Percentiles rank a stretch among this genome's conserved stretches.
These are phyloP conservation scores for Asparagopsis taxiformis DNA, from an alignment of 31 red algal species.

Conservation along the genomic window DNA sequence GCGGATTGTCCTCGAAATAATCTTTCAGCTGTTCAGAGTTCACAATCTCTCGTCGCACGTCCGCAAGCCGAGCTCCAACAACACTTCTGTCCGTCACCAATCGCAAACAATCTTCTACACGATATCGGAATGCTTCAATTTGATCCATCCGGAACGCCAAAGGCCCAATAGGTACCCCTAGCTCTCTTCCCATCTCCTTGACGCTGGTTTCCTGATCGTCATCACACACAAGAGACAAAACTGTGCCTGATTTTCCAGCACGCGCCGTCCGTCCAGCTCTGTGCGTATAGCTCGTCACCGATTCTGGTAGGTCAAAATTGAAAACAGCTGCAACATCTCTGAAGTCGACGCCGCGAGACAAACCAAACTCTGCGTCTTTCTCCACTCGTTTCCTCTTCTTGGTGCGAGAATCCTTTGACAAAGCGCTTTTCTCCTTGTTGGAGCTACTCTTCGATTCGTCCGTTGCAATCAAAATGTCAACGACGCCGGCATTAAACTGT, in stretches of 20 bases:
- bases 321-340: constrained; percentile 72
- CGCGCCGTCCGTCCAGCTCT: constrained; percentile 86
- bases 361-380: constrained; percentile 71
- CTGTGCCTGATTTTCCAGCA: constrained; percentile 67
- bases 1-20: constrained; percentile 83
- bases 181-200: constrained; percentile 23
- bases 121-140: constrained; percentile 96
- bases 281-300: constrained; percentile 57
- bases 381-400: constrained; percentile 17
- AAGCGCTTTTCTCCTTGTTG: not conserved
- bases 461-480: constrained; percentile 86
- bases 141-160: constrained; percentile 73
- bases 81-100: constrained; percentile 70
- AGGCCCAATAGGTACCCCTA: constrained; percentile 44
- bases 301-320: constrained; percentile 78
- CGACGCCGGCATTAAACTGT: constrained; percentile 87
- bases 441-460: constrained; percentile 60
- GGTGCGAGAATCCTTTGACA: constrained; percentile 3
- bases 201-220: constrained; percentile 39
- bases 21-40: constrained; percentile 82
- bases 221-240: constrained; percentile 63
- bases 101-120: constrained; percentile 86
- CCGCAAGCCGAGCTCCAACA: constrained; percentile 67
- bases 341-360: constrained; percentile 85
- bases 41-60: constrained; percentile 86